A percentile compares a stretch with the other conserved stretches of the same genome.
phyloP scores from a whole-genome alignment of 768 basidiomycete genomes.

The Xerocomellus amylosporus region DNA sequence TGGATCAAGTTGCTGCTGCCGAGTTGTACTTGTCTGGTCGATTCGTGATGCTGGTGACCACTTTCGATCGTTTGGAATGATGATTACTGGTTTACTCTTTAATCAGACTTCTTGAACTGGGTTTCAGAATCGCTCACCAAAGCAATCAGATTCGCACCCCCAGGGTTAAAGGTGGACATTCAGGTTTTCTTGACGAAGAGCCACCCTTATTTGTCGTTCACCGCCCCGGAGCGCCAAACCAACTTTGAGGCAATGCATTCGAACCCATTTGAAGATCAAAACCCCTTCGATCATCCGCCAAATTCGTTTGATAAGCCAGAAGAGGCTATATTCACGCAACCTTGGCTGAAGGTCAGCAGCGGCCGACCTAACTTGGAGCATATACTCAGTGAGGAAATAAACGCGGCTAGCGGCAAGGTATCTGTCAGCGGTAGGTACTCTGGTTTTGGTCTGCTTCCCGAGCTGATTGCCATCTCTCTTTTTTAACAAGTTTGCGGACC shows the following conservation, averaged over 20 bases:
- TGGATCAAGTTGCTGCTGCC: conserved; percentile 27
- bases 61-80: not conserved
- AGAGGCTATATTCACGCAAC: not conserved
- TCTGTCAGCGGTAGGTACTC: conserved; percentile 42
- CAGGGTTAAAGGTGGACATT: conserved; percentile 15
- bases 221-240: not conserved
- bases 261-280: not conserved
- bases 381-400: conserved; percentile 37
- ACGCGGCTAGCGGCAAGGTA: conserved; percentile 30
- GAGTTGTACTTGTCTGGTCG: conserved; percentile 43
- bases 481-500: conserved; percentile 37
- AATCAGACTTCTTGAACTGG: conserved; percentile 12
- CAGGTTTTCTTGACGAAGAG: conserved; percentile 15
- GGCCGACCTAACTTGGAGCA: conserved; percentile 42
- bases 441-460: not conserved
- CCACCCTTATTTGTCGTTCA: not conserved
- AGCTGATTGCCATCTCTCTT: not conserved
- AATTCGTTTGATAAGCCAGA: not conserved
- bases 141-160: conserved; percentile 14
- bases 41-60: conserved; percentile 38
- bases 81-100: not conserved
- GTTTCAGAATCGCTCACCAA: conserved; percentile 14
- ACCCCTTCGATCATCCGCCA: not conserved
- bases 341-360: conserved; percentile 24
- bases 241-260: conserved; percentile 2